phyloP scores from a whole-genome alignment of 306 rosid genomes.

The Begonia loranthoides region DNA sequence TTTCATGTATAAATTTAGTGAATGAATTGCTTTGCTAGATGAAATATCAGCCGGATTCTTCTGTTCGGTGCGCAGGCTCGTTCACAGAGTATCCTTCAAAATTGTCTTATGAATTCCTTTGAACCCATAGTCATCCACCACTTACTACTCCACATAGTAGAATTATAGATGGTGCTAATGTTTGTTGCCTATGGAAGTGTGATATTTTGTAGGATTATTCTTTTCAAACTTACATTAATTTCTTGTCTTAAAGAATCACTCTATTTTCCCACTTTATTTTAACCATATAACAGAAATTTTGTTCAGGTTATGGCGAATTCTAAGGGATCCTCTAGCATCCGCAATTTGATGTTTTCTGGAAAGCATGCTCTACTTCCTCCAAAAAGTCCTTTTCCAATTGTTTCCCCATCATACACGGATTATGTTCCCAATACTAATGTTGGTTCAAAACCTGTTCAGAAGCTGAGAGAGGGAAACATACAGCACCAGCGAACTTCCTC shows the following conservation, averaged over 20 bases:
- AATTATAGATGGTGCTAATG: too few species aligned
- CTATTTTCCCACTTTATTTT: neutral
- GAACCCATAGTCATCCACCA: too few species aligned
- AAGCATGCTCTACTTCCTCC: conserved; percentile 92
- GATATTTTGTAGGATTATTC: too few species aligned
- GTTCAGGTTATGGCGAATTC: conserved; percentile 57
- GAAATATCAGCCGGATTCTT: neutral
- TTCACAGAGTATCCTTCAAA: neutral
- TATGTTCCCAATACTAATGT: conserved; percentile 37
- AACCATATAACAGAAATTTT: neutral
- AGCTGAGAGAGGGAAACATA: conserved; percentile 57
- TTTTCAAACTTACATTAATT: too few species aligned
- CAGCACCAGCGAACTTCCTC: conserved; percentile 93
- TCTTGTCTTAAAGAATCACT: neutral
- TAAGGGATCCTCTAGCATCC: conserved; percentile 65
- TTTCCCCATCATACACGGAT: conserved; percentile 71
- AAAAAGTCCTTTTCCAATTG: conserved; percentile 88
- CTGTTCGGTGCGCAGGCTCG: neutral
- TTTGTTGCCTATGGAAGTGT: too few species aligned
- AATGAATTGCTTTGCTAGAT: neutral
- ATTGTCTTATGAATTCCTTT: too few species aligned
- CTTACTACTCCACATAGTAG: too few species aligned
- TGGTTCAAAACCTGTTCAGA: conserved; percentile 55
- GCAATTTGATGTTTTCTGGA: conserved; percentile 69
- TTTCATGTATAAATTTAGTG: too few species aligned